These are phyloP conservation scores for Cymbidium sinense DNA, from an alignment of 106 monocot genomes.

Conservation along the genomic window DNA sequence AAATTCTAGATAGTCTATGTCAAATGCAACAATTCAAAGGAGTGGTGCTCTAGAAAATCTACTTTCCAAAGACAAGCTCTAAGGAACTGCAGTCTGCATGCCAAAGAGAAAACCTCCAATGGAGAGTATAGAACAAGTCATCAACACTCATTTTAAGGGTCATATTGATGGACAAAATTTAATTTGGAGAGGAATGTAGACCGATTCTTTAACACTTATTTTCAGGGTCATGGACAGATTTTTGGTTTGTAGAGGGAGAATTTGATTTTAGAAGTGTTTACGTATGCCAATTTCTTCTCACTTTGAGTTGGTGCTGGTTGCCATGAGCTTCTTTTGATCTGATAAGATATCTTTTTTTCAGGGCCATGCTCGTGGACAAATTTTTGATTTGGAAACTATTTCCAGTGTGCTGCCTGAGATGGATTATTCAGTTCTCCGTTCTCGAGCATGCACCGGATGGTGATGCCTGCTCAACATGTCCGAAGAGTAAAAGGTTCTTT, in stretches of 20 bases:
- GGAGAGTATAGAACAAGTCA: too few relatives aligned
- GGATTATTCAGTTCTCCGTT: constrained; percentile 92
- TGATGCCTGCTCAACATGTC: constrained; percentile 13
- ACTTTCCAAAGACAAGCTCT: too few relatives aligned
- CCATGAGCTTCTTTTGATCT: not conserved
- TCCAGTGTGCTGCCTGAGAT: constrained; percentile 85
- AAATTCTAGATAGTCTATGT: too few relatives aligned
- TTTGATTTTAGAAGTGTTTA: not conserved
- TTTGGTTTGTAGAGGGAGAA: not conserved
- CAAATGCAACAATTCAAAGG: too few relatives aligned
- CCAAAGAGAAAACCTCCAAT: too few relatives aligned
- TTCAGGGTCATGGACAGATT: not conserved
- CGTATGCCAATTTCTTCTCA: not conserved
- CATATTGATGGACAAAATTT: too few relatives aligned
- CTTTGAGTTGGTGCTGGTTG: not conserved
- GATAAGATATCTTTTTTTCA: constrained; percentile 17
- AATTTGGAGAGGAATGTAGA: too few relatives aligned
- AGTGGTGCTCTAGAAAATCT: too few relatives aligned
- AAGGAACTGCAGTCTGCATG: too few relatives aligned
- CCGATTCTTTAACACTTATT: too few relatives aligned
- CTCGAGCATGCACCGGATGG: constrained; percentile 50
- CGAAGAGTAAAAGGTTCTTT: constrained; percentile 38
- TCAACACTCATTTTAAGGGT: too few relatives aligned
- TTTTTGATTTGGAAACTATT: constrained; percentile 86
- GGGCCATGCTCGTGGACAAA: constrained; percentile 80